Conservation (phyloP, 768 basidiomycete genomes). For the Rubroboletus pulcherrimus region DNA sequence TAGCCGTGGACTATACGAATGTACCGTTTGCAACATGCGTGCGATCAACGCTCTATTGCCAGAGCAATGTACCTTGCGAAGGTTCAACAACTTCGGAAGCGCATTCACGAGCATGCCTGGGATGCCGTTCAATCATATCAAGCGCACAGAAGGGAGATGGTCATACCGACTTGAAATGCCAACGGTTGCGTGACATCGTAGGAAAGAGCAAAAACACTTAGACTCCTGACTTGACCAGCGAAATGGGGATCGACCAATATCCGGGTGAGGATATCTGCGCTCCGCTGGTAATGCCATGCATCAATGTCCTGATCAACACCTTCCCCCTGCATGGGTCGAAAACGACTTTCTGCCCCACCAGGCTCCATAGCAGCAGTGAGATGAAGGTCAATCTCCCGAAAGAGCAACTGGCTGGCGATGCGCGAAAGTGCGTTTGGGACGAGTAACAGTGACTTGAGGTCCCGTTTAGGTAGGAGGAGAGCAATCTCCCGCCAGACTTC, state of each 20-base stretch:
- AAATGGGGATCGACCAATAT: conserved; percentile 60
- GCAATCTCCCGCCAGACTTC: conserved; percentile 76
- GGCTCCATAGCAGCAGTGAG: conserved; percentile 42
- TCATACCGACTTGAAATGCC: conserved; percentile 62
- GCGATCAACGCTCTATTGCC: conserved; percentile 51
- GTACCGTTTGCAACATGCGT: conserved; percentile 50
- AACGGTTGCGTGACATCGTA: conserved; percentile 47
- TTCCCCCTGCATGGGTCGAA: conserved; percentile 13
- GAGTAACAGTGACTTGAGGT: conserved; percentile 60
- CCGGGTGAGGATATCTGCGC: conserved; percentile 66
- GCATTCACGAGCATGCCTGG: conserved; percentile 68
- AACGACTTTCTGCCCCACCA: conserved; percentile 8
- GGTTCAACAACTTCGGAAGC: conserved; percentile 56
- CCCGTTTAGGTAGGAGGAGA: conserved; percentile 54
- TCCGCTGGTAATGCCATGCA: conserved; percentile 51
- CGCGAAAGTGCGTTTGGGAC: conserved; percentile 66
- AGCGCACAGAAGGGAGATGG: background rate
- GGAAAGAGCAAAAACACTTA: conserved; percentile 55
- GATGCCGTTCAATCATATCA: background rate
- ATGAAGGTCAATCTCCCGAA: conserved; percentile 60
- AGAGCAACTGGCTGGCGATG: conserved; percentile 64
- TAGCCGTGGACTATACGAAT: conserved; percentile 48
- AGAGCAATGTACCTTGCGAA: conserved; percentile 59
- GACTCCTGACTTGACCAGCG: conserved; percentile 51
- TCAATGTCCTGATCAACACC: conserved; percentile 35